phyloP scores from a whole-genome alignment of 1,284 basidiomycete genomes.

The Apiotrichum domesticum region DNA sequence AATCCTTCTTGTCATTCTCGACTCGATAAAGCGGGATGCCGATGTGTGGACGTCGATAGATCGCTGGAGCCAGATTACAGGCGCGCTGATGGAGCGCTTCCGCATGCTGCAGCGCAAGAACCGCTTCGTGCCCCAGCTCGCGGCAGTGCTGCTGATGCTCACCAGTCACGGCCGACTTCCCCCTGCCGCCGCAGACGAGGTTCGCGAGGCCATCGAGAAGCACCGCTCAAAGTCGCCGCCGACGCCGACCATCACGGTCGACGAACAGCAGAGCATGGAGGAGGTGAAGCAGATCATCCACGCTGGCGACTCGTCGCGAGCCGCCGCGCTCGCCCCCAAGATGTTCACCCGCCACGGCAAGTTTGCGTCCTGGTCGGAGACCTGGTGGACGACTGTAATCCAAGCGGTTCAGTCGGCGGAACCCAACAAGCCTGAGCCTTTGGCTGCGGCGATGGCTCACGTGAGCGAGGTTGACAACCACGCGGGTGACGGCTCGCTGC shows the following conservation, averaged over 20 bases:
- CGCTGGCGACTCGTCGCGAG: conserved; percentile 17
- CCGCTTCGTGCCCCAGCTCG: conserved; percentile 22
- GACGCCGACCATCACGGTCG: conserved; percentile 13
- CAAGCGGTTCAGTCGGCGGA: conserved; percentile 19
- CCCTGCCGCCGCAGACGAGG: conserved; percentile 29
- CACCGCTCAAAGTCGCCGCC: conserved; percentile 11
- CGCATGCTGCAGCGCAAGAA: conserved; percentile 24
- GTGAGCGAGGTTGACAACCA: conserved; percentile 24
- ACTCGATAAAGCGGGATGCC: conserved; percentile 35
- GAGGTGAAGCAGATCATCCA: conserved; percentile 21
- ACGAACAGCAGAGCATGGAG: conserved; percentile 28
- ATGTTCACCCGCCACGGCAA: conserved; percentile 31
- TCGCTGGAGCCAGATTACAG: conserved; percentile 33
- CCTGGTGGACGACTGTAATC: conserved; percentile 34
- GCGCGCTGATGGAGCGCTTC: conserved; percentile 35
- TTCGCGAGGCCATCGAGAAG: conserved; percentile 19
- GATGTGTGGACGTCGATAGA: conserved; percentile 44
- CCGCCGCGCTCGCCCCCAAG: conserved; percentile 20
- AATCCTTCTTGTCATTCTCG: conserved; percentile 34
- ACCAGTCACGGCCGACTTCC: conserved; percentile 26
- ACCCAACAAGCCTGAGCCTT: conserved; percentile 6
- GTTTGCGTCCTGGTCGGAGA: conserved; percentile 24
- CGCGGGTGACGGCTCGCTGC: conserved; percentile 16
- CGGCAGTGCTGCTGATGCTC: conserved; percentile 26
- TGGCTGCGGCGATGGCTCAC: conserved; percentile 22